These are phyloP conservation scores for Nicotiana undulata DNA, from an alignment of 257 asterid species.

Conservation along the genomic window DNA sequence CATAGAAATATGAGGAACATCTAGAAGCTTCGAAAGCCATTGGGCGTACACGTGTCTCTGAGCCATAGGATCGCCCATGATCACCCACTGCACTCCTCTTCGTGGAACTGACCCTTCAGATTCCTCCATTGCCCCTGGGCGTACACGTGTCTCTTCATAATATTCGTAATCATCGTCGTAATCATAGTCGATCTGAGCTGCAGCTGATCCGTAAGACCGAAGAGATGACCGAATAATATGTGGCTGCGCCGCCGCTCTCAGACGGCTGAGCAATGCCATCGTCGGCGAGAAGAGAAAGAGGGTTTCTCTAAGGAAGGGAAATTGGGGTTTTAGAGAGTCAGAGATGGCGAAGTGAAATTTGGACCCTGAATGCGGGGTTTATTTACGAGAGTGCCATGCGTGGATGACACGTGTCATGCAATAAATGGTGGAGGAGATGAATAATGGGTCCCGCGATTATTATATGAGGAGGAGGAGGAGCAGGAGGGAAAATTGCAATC, in stretches of 20 bases:
- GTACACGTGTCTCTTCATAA: background rate
- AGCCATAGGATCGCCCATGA: constrained; percentile 76
- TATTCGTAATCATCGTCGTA: constrained; percentile 34
- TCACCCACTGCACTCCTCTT: constrained; percentile 90
- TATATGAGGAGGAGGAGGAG: too few relatives aligned
- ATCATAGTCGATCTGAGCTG: constrained; percentile 46
- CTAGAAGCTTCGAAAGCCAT: constrained; percentile 70
- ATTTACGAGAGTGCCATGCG: background rate
- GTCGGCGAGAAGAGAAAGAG: constrained; percentile 14
- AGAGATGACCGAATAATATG: background rate
- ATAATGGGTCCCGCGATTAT: background rate
- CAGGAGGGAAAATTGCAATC: background rate
- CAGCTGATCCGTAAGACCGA: constrained; percentile 58
- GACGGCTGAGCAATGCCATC: constrained; percentile 61
- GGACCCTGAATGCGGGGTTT: constrained; percentile 1
- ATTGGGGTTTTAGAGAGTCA: constrained; percentile 12
- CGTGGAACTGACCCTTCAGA: constrained; percentile 49
- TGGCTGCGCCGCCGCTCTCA: constrained; percentile 36
- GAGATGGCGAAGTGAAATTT: background rate
- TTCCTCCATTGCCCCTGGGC: constrained; percentile 28
- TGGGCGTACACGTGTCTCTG: constrained; percentile 74
- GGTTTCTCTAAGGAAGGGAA: constrained; percentile 11
- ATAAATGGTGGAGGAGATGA: background rate
- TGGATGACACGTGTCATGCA: background rate
- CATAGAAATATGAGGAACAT: constrained; percentile 87